phyloP scores from a whole-genome alignment of 2,329 filamentous ascomycete genomes.

The Purpureocillium lavendulum region DNA sequence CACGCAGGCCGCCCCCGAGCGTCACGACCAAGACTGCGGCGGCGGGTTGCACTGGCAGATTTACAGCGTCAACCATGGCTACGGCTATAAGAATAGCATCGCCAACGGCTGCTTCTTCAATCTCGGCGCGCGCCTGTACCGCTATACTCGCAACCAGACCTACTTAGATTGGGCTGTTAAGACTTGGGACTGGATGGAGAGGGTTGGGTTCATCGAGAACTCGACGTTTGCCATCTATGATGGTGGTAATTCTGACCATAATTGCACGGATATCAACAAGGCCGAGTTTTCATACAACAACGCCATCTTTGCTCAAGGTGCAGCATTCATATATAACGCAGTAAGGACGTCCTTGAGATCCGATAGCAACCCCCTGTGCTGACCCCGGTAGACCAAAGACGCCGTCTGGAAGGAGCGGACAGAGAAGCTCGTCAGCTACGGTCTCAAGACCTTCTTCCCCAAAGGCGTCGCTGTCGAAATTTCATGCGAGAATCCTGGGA shows the following conservation, averaged over 20 bases:
- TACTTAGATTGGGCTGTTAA: slow-evolving; percentile 56
- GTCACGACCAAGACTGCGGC: slow-evolving; percentile 46
- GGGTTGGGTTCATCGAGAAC: slow-evolving; percentile 49
- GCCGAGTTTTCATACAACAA: slow-evolving; percentile 52
- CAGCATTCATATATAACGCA: slow-evolving; percentile 55
- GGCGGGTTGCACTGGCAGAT: slow-evolving; percentile 70
- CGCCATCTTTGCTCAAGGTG: slow-evolving; percentile 46
- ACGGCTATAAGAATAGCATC: slow-evolving; percentile 62
- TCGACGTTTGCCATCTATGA: slow-evolving; percentile 48
- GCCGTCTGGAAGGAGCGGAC: slow-evolving; percentile 42
- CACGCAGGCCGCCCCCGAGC: slow-evolving; percentile 39
- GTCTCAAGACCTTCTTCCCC: slow-evolving; percentile 39
- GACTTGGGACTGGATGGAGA: slow-evolving; percentile 51
- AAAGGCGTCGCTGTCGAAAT: slow-evolving; percentile 48
- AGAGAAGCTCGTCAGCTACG: slow-evolving; percentile 25
- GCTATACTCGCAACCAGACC: slow-evolving; percentile 57
- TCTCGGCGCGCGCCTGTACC: slow-evolving; percentile 56
- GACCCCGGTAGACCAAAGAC: slow-evolving; percentile 39
- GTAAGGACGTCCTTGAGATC: no score
- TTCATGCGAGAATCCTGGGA: slow-evolving; percentile 53
- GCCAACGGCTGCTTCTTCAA: slow-evolving; percentile 56
- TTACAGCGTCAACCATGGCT: slow-evolving; percentile 61
- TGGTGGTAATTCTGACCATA: slow-evolving; percentile 35
- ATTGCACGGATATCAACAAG: slow-evolving; percentile 42
- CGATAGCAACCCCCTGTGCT: no score